Percentiles rank a stretch among this genome's conserved stretches.
These are phyloP conservation scores for Populus tomentosa DNA, from an alignment of 441 rosid species.

Conservation along the genomic window DNA sequence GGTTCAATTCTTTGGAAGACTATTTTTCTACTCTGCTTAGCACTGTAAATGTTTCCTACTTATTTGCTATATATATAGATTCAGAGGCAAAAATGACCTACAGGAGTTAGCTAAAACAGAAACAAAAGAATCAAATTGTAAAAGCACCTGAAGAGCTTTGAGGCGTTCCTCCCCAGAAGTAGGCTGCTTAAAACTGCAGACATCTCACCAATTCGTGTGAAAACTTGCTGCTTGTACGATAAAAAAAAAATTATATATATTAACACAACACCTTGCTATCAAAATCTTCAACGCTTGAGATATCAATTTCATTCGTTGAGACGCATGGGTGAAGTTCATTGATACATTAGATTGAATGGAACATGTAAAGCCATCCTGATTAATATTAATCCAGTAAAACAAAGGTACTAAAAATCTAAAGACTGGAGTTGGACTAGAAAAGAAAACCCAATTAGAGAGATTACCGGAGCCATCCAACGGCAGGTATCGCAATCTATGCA, in stretches of 20 bases:
- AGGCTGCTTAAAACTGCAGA: constrained; percentile 64
- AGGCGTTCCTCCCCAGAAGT: constrained; percentile 38
- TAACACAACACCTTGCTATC: background rate
- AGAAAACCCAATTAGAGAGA: background rate
- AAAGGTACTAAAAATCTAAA: background rate
- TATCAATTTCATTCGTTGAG: background rate
- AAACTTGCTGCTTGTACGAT: constrained; percentile 36
- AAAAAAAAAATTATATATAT: background rate
- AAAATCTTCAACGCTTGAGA: background rate
- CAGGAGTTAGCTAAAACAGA: background rate
- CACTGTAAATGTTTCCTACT: too few relatives aligned
- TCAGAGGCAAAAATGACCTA: background rate
- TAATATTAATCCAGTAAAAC: background rate
- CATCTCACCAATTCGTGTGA: constrained; percentile 38
- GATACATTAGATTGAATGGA: background rate
- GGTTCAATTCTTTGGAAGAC: too few relatives aligned
- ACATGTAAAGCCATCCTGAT: background rate
- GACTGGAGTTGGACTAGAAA: background rate
- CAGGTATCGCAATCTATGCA: constrained; percentile 74
- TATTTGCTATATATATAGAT: too few relatives aligned
- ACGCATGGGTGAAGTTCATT: background rate
- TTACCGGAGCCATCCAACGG: constrained; percentile 82
- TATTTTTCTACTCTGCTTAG: too few relatives aligned
- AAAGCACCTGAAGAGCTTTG: constrained; percentile 52
- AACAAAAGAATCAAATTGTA: background rate